phyloP scores from a whole-genome alignment of 495 filamentous ascomycete genomes.

The Venustampulla echinocandica region DNA sequence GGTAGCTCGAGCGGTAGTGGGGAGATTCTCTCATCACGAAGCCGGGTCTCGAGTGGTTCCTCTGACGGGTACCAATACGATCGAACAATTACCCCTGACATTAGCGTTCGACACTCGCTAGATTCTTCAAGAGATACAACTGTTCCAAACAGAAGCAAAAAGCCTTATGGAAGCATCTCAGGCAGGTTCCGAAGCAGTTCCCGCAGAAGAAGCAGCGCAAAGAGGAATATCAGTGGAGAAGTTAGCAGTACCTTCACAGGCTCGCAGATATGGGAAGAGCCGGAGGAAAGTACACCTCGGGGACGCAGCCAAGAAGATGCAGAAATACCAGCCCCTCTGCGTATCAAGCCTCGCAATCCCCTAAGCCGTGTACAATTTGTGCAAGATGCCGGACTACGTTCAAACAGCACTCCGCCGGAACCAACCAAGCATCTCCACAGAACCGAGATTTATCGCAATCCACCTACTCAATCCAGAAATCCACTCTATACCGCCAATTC shows the following conservation, averaged over 20 bases:
- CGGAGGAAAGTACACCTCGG: conserved; percentile 31
- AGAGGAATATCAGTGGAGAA: conserved; percentile 50
- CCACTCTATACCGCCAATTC: conserved; percentile 62
- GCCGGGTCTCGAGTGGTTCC: conserved; percentile 20
- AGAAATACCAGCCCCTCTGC: conserved; percentile 44
- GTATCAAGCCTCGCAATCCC: conserved; percentile 46
- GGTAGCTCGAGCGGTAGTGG: conserved; percentile 40
- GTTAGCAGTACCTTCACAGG: conserved; percentile 51
- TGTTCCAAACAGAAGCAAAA: conserved; percentile 1
- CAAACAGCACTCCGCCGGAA: conserved; percentile 36
- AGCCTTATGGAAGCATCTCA: conserved; percentile 20
- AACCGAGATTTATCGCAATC: conserved; percentile 69
- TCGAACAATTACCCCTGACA: conserved; percentile 11
- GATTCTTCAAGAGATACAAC: conserved; percentile 8
- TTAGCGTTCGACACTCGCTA: not conserved
- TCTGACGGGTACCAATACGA: conserved; percentile 11
- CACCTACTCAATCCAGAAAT: conserved; percentile 66
- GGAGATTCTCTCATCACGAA: conserved; percentile 12
- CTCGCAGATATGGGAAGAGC: conserved; percentile 87
- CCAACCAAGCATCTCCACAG: conserved; percentile 48
- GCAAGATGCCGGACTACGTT: conserved; percentile 31
- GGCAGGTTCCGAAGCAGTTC: conserved; percentile 1
- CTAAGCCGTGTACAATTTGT: conserved; percentile 40
- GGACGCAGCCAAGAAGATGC: conserved; percentile 23
- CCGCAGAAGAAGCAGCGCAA: conserved; percentile 27